Base-by-base conservation (phyloP, 2,329 filamentous ascomycete species). In the Hawksworthiomyces lignivorus region DNA sequence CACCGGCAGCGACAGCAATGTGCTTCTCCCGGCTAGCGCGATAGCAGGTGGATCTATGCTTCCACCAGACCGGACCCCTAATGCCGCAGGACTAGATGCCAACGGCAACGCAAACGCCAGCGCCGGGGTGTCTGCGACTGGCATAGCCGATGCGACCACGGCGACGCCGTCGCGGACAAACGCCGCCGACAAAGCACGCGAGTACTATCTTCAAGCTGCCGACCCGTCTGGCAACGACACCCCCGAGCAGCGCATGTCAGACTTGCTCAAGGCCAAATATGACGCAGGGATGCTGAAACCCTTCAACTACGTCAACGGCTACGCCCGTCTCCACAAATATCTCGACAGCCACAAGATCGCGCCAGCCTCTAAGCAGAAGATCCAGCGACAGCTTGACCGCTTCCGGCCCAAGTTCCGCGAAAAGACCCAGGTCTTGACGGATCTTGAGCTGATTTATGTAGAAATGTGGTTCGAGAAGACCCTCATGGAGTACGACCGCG, bases 391-490 rank as follows among this genome's bases (percentile, higher is more conserved):
- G 56, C 75, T 98, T 32, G 87, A 95, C 62, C 82, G 86, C 43
- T 98, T 98, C 64, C 75, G 92, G 34, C 92, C 92, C 14, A 95
- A 94, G 57, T 98, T 98, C 57, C 77, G 92, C 48, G 90, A 97
- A 62, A 88, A 94, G 65, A 90, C 94, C 59, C 88, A 97, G 51
- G 82, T 75, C 26, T 69, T 97, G 57, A 96, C 87, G 2, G 92
- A 98, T 62, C 85, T 96, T 60, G 87, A 98, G 62, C 77, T 98
- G 20, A 82, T 97, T 21, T 80, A 89, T 45, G 90, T 97, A 10
- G 92, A 98, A 64, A 96, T 97, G 87, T 97, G 92, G 90, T 97
- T 98, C 57, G 92, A 98, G 62, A 80, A 84, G 55, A 92, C 86
- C 49, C 67, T 98, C 52, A 92, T 97, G 84, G 92, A 97, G 59